Conservation (phyloP, 441 rosid genomes). For the Francoa sonchifolia region DNA sequence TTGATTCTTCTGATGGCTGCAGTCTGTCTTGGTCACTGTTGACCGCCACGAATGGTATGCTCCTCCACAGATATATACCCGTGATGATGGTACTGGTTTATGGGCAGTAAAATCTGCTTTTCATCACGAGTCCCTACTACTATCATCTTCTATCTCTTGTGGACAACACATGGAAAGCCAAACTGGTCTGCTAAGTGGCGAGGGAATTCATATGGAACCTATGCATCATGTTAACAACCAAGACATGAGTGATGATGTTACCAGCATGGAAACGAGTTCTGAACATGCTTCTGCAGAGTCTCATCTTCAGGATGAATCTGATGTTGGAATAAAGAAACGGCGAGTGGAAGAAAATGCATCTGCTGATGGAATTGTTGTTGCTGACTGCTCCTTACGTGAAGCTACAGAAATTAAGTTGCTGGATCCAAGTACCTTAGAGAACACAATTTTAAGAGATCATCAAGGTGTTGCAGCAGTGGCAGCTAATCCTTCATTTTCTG, state of each 20-base stretch:
- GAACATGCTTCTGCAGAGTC: slow-evolving; percentile 34
- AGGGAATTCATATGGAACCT: slow-evolving; percentile 30
- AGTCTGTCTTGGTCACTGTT: slow-evolving; percentile 77
- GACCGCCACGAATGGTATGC: slow-evolving; percentile 98
- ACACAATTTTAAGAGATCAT: slow-evolving; percentile 29
- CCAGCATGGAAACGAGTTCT: slow-evolving; percentile 38
- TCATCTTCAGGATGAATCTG: slow-evolving; percentile 32
- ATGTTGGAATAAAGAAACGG: slow-evolving; percentile 47
- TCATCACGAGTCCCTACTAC: slow-evolving; percentile 21
- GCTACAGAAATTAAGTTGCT: slow-evolving; percentile 35
- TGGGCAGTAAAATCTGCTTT: slow-evolving; percentile 72
- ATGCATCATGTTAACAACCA: slow-evolving; percentile 32
- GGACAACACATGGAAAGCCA: slow-evolving; percentile 20
- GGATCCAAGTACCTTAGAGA: slow-evolving; percentile 33
- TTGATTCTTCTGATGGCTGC: slow-evolving; percentile 25
- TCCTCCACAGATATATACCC: slow-evolving; percentile 78
- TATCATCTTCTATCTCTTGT: slow-evolving; percentile 20
- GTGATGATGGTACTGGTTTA: slow-evolving; percentile 77
- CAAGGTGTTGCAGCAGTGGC: slow-evolving; percentile 33
- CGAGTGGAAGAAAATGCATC: slow-evolving; percentile 44
- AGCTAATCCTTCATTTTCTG: slow-evolving; percentile 69
- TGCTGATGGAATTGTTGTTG: slow-evolving; percentile 30
- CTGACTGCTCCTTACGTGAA: slow-evolving; percentile 38
- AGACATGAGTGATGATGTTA: slow-evolving; percentile 38
- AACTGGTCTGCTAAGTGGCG: slow-evolving; percentile 21